Evolutionary conservation across 1,284 basidiomycete genomes (phyloP), one percentile per base, ranked within the genome.

Genomic region (Cryptococcus deneoformans): DNA sequence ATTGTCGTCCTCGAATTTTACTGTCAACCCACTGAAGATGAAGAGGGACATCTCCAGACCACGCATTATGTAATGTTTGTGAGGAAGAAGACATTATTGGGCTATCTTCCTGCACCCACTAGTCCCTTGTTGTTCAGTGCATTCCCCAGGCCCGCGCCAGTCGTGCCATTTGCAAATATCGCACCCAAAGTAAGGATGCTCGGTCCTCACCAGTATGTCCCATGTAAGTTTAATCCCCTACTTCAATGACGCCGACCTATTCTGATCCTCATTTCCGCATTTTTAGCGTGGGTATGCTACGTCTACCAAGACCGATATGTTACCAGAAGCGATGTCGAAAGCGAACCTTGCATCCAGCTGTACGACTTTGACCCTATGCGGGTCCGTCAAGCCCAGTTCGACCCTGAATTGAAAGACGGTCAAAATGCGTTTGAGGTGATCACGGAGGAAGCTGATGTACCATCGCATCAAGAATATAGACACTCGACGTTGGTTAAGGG

Each of bases 301-400:
- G 73, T 78, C 14, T 78, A 76, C 54, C 70, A 73, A 44, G 62
- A 75, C 58, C 68, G 73, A 34, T 78, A 70, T 12, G 64, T 63
- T 6, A 52, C 53, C 4, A 44, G 46, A 42, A 49, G 46, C 47
- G 46, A 56, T 9, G 59, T 59, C 8, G 24, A n/a, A n/a, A 35
- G 50, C 39, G 10, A 48, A 58, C 36, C 56, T 60, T 20, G 20
- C 6, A 46, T 73, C 8, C 56, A 64, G 14, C 47, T 76, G n/a
- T 74, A 71, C 62, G 76, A 78, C 54, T 78, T 78, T 56, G 72
- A 77, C 53, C 71, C 69, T 1, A 36, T 72, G 0, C 64, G 70
- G 6, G 67, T 68, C 5, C 62, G 65, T 9, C 65, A 67, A 47
- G 8, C 43, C 45, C 42, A 54, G 52, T 5, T 38, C 37, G 36